Base-by-base conservation (phyloP, 805 yeast species). In the Tetrapisispora pingtungensis region DNA sequence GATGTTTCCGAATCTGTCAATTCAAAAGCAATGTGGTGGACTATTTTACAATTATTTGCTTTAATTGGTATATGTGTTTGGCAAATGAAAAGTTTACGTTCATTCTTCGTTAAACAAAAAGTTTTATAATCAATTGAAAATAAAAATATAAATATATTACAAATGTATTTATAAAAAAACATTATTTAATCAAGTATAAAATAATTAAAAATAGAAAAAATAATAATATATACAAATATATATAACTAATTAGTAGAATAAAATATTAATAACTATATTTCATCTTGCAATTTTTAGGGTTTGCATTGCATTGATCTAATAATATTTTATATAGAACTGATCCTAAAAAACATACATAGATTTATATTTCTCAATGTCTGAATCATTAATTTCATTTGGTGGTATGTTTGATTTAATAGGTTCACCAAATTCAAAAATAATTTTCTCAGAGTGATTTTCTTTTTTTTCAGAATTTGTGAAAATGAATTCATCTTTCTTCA, bases 21-120 rank as follows among this genome's bases (percentile, higher is more conserved):
- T 61, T 65, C 78, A 31, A 73, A 81, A 49, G 86, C 83, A 30
- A 77, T 81, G 52, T 77, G 75, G 67, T 83, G 90, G 90, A 77
- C 85, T 24, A 56, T 82, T 40, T 61, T 83, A 44, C 90, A 83
- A 67, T 59, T 81, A 47, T 35, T 78, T 36, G 84, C 80, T 3
- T 70, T 83, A 57, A 71, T 77, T 32, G 78, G 73, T 39, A 79
- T 87, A 24, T 82, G 90, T 62, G 70, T 73, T 40, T 81, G 84
- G 78, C 93, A 83, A 67, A 67, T 83, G 64, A 76, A 76, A 45
- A 86, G 81, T 59, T 73, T 83, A 67, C 78, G 81, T 69, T 68
- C 81, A 15, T 83, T 81, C 70, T 83, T 83, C 55, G 88, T 82
- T 52, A 83, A 83, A 63, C 89, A 83, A 66, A 83, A 83, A 63